Evolutionary conservation across 495 filamentous ascomycete species (phyloP).

Genomic region (Annulohypoxylon nitens): DNA sequence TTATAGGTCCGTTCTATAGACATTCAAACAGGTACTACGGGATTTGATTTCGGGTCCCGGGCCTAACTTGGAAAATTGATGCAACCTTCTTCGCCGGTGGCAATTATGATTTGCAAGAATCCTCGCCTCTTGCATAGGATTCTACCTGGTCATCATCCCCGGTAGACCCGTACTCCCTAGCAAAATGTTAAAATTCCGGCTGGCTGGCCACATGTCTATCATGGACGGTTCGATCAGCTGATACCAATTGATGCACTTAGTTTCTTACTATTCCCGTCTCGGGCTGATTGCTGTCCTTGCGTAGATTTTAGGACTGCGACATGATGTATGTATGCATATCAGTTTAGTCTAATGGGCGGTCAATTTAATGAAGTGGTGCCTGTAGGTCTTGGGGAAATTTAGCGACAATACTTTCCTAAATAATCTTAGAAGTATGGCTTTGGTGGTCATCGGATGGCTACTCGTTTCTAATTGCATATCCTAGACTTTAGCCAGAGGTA

Average conservation of each 20-base stretch:
- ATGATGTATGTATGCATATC: not conserved
- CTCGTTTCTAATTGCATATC: constrained; percentile 4
- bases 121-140: constrained; percentile 10
- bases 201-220: constrained; percentile 16
- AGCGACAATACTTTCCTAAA: not conserved
- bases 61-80: constrained; percentile 40
- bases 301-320: constrained; percentile 9
- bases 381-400: not conserved
- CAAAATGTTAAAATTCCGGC: constrained; percentile 25
- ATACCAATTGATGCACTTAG: constrained; percentile 32
- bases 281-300: not conserved
- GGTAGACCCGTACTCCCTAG: constrained; percentile 11
- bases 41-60: constrained; percentile 38
- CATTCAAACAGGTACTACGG: constrained; percentile 32
- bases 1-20: constrained; percentile 24
- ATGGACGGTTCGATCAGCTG: constrained; percentile 32
- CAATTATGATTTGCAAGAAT: constrained; percentile 41
- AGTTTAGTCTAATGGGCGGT: constrained; percentile 31
- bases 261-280: constrained; percentile 29
- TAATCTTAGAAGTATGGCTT: constrained; percentile 5
- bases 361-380: constrained; percentile 22
- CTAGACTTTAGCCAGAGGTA: constrained; percentile 14
- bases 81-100: constrained; percentile 40
- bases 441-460: constrained; percentile 3
- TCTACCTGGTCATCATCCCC: constrained; percentile 18